Evolutionary conservation across 176 grass and related monocot genomes (phyloP), one percentile per base, ranked within the genome.

Genomic region (Metroxylon sagu): DNA sequence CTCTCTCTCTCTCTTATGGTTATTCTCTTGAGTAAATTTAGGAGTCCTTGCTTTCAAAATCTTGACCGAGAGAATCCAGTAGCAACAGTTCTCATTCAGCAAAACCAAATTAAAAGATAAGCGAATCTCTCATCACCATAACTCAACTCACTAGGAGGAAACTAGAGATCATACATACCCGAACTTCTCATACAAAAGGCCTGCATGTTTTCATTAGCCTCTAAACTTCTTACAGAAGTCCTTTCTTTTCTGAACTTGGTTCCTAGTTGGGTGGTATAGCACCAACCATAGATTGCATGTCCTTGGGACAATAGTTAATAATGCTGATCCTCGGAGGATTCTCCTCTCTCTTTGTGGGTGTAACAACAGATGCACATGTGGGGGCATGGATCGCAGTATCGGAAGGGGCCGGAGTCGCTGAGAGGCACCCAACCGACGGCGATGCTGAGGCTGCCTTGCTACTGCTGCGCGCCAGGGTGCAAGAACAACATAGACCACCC

Each of bases 401-500:
- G 87, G 21, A 90, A 85, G 69, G 87, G 87, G 3, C 82, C 87
- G 17, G 87, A 86, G 60, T 90, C 87, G 7, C 82, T 90, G 25
- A 65, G 87, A 0, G 87, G 87, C 1, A 90, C 82, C 51, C 87
- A 90, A 69, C 87, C 87, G 27, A 90, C 87, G 61, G 87, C 87
- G 66, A 90, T 90, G 87, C 76, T 90, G 16, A 79, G 87, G 61
- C 82, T 90, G 52, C 87, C 87, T 18, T 90, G 87, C 79, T 90
- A 90, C 82, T 90, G 87, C 76, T 90, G 87, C 72, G 82, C 87
- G n/a, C 49, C 79, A n/a, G 87, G 82, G 0, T 90, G 87, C 79
- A 63, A 82, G 57, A 90, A 86, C 87, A 67, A 90, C 82, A 82
- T 90, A 52, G 87, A 90, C 69, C 87, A 90, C 69, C 87, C 87